A percentile compares a stretch with the other conserved stretches of the same genome.
These are phyloP conservation scores for Berkeleyomyces rouxiae DNA, from an alignment of 2,329 filamentous ascomycete species.

Conservation along the genomic window DNA sequence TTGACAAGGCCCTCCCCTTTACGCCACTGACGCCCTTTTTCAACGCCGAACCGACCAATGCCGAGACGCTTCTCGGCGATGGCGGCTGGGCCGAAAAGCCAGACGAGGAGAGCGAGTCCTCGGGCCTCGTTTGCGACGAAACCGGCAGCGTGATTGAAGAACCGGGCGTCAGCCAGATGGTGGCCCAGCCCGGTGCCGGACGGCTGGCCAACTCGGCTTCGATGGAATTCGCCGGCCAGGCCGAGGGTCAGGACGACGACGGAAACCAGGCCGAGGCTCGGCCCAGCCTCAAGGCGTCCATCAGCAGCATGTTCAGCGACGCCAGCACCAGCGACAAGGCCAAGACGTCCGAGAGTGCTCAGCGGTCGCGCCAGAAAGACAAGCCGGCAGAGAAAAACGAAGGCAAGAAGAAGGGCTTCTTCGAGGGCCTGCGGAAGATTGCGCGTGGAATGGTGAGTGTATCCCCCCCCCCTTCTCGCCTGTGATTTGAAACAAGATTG, in stretches of 20 bases:
- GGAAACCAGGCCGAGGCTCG: not conserved
- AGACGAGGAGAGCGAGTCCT: conserved; percentile 11
- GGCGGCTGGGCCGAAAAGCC: conserved; percentile 40
- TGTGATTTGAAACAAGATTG: not conserved
- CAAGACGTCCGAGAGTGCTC: not conserved
- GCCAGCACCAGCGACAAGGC: not conserved
- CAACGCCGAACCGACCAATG: conserved; percentile 24
- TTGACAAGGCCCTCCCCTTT: conserved; percentile 17
- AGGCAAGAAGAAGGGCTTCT: conserved; percentile 27
- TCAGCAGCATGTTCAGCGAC: not conserved
- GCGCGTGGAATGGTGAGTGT: conserved; percentile 35
- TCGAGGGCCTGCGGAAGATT: conserved; percentile 34
- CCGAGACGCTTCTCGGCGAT: conserved; percentile 37
- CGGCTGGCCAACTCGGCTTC: not conserved
- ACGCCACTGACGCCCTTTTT: conserved; percentile 30
- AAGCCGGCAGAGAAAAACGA: not conserved
- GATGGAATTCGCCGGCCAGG: not conserved
- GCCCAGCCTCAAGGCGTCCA: not conserved
- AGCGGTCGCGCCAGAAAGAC: not conserved
- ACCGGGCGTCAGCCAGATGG: no score
- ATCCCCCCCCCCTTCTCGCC: not conserved
- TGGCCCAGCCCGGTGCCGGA: not conserved
- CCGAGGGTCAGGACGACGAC: not conserved
- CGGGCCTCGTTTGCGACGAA: not conserved
- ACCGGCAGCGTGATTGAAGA: not conserved